phyloP scores from a whole-genome alignment of 164 flowering plant species.

The Tinospora cordifolia region DNA sequence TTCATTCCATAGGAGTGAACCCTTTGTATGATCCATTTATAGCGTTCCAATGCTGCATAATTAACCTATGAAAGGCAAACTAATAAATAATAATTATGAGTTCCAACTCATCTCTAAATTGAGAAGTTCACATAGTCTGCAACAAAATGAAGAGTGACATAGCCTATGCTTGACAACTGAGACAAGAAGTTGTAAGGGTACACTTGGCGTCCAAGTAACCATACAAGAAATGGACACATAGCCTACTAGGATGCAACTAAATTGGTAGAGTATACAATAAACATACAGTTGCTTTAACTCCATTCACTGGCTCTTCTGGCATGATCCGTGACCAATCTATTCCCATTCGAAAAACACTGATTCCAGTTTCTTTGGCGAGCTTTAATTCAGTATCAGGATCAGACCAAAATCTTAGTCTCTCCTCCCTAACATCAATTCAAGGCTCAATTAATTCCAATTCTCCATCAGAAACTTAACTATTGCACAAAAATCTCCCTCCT shows the following conservation, averaged over 20 bases:
- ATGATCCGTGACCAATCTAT: conserved; percentile 91
- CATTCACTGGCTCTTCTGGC: conserved; percentile 77
- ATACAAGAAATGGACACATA: not conserved
- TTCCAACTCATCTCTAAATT: not conserved
- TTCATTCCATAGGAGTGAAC: conserved; percentile 89
- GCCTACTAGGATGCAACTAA: not conserved
- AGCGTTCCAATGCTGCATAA: conserved; percentile 86
- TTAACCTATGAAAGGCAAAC: conserved; percentile 45
- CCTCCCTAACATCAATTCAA: conserved; percentile 57
- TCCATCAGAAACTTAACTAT: not conserved
- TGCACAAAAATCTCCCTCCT: not conserved
- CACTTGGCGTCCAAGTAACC: not conserved
- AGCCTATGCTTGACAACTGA: not conserved
- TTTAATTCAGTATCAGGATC: conserved; percentile 91
- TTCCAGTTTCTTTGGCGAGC: conserved; percentile 84
- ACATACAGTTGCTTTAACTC: conserved; percentile 54
- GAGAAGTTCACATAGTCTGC: not conserved
- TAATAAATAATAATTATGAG: not conserved
- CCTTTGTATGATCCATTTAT: conserved; percentile 80
- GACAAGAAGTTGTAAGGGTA: not conserved
- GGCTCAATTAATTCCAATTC: conserved; percentile 12
- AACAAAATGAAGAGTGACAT: too few species aligned
- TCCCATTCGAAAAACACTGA: conserved; percentile 87
- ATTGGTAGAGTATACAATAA: not conserved
- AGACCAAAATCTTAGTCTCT: conserved; percentile 96